Conservation (phyloP, 352 stramenopile genomes). For the Pilasporangium apinafurcum region DNA sequence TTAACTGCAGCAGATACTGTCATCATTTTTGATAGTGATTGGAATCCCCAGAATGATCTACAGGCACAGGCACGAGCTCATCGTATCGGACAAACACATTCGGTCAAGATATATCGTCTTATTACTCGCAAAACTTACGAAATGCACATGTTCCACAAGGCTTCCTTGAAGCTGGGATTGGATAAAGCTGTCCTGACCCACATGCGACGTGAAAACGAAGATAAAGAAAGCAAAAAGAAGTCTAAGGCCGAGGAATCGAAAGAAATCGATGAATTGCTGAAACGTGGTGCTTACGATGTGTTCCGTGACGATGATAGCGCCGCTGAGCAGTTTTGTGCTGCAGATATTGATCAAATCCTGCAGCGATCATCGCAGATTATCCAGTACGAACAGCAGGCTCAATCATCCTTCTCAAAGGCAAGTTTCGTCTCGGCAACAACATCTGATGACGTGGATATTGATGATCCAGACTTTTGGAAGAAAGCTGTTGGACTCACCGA, state of each 20-base stretch:
- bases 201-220: conserved; percentile 86
- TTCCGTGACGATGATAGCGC: conserved; percentile 90
- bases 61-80: conserved; percentile 90
- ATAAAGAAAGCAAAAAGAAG: conserved; percentile 53
- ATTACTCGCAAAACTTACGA: conserved; percentile 93
- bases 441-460: conserved; percentile 94
- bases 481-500: conserved; percentile 92
- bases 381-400: conserved; percentile 79
- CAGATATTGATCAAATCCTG: conserved; percentile 98
- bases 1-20: conserved; percentile 92
- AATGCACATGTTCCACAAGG: conserved; percentile 93
- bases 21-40: conserved; percentile 98
- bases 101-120: conserved; percentile 87
- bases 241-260: conserved; percentile 83
- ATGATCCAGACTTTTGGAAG: conserved; percentile 99
- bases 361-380: conserved; percentile 81
- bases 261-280: conserved; percentile 90
- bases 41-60: conserved; percentile 97
- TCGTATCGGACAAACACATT: conserved; percentile 89
- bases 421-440: conserved; percentile 89
- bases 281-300: conserved; percentile 88
- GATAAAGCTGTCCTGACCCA: conserved; percentile 90
- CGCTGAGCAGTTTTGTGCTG: conserved; percentile 93
- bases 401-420: conserved; percentile 89
- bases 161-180: conserved; percentile 89